Base-by-base conservation (phyloP, 2,329 filamentous ascomycete genomes). In the Penicillium freii region DNA sequence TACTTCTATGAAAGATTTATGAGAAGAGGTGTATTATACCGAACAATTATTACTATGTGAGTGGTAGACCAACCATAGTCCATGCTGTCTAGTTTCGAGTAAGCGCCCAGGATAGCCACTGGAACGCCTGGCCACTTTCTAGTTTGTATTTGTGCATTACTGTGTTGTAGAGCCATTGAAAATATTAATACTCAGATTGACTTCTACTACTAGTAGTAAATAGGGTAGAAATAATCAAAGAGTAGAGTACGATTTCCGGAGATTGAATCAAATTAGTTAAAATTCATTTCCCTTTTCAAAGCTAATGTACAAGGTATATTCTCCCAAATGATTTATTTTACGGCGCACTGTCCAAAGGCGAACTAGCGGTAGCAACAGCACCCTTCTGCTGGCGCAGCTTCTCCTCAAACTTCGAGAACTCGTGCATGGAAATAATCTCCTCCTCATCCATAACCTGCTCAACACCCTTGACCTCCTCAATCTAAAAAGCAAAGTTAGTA, bases 331-430 rank as follows among this genome's bases (percentile, higher is more conserved):
- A 25, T 13, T 7, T n/a, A 42, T 25, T 44, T 64, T 61, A 72
- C 42, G 68, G 60, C n/a, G 73, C 82, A 50, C 72, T 79, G 68
- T 86, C 84, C 59, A 86, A 67, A 44, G 77, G 80, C 5, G 80
- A 80, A 68, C 82, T 80, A 19, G 82, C 75, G 21, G 77, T 78
- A 10, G 81, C 81, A 50, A 78, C 75, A 3, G 77, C 72, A 0
- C 83, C 83, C 72, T 80, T 80, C 56, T 87, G 83, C 65, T 83
- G 78, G 63, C 80, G 80, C 63, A 90, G 68, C 73, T 89, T 97
- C 79, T 97, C 91, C 74, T 97, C 93, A 71, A 97, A 97, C 76
- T 90, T 94, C 63, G 89, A 90, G 77, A 99, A 97, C 71, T 97
- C 93, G 66, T 87, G 78, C 69, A 93, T 76, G 0, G 92, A 86